Percentiles rank a stretch among this genome's conserved stretches.
These are phyloP conservation scores for Penicillium angulare DNA, from an alignment of 495 filamentous ascomycete genomes.

Conservation along the genomic window DNA sequence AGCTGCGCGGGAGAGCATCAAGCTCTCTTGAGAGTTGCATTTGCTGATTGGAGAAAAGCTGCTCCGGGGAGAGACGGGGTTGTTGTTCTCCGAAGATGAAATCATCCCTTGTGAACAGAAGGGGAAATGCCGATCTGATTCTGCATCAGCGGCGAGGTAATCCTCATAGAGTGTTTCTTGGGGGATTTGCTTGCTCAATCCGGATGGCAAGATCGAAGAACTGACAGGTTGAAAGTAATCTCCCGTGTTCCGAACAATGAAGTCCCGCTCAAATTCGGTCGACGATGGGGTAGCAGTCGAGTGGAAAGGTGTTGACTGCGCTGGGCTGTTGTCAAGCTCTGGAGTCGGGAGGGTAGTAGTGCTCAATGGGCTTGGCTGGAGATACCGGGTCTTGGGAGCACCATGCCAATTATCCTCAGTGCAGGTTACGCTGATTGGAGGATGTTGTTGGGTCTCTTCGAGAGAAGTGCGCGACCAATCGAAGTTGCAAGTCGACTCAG, in stretches of 20 bases:
- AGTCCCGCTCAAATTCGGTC: constrained; percentile 27
- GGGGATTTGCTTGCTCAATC: constrained; percentile 32
- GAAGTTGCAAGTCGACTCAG: constrained; percentile 87
- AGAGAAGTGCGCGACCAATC: constrained; percentile 67
- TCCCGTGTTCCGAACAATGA: constrained; percentile 19
- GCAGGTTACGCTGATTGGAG: constrained; percentile 19
- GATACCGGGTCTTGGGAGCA: constrained; percentile 17
- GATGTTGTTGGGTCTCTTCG: constrained; percentile 27
- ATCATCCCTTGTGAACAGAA: constrained; percentile 37
- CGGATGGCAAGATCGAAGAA: constrained; percentile 28
- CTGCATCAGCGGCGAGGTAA: constrained; percentile 43
- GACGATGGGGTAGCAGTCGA: constrained; percentile 37
- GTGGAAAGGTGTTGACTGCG: constrained; percentile 33
- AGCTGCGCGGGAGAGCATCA: constrained; percentile 47
- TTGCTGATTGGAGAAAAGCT: constrained; percentile 59
- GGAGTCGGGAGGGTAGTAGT: constrained; percentile 34
- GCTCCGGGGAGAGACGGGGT: constrained; percentile 45
- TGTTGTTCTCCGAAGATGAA: constrained; percentile 34
- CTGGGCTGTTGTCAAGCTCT: constrained; percentile 40
- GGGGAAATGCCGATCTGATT: constrained; percentile 46
- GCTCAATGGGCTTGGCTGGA: constrained; percentile 27
- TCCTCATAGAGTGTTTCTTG: constrained; percentile 51
- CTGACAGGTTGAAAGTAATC: constrained; percentile 41
- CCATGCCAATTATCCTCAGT: constrained; percentile 12
- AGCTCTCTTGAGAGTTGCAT: constrained; percentile 57